A percentile compares a stretch with the other conserved stretches of the same genome.
phyloP scores from a whole-genome alignment of 2,329 filamentous ascomycete species.

The Myriosclerotinia curreyana region DNA sequence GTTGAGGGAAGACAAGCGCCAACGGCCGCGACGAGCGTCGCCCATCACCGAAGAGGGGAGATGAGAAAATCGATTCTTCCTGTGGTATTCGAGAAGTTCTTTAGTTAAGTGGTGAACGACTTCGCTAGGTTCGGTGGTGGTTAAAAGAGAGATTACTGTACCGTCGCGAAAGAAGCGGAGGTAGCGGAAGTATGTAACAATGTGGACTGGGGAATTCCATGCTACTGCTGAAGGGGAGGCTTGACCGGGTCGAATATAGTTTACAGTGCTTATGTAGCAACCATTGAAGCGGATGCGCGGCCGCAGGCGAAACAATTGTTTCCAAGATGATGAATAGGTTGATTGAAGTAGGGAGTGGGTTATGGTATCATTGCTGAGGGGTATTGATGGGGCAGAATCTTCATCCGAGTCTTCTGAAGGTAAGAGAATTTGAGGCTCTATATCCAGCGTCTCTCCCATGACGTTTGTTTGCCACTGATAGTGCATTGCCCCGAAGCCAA shows the following conservation, averaged over 20 bases:
- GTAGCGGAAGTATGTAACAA: slow-evolving; percentile 97
- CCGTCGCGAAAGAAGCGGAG: slow-evolving; percentile 93
- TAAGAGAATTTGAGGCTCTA: slow-evolving; percentile 16
- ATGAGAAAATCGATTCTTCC: slow-evolving; percentile 38
- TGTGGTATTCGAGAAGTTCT: slow-evolving; percentile 54
- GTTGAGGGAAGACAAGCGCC: slow-evolving; percentile 50
- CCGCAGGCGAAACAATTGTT: slow-evolving; percentile 72
- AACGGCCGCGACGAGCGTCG: slow-evolving; percentile 62
- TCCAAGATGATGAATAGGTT: slow-evolving; percentile 54
- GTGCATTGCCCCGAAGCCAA: slow-evolving; percentile 81
- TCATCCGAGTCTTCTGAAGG: slow-evolving; percentile 18
- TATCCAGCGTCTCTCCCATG: slow-evolving; percentile 52
- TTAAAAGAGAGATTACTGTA: slow-evolving; percentile 74
- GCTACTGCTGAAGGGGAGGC: slow-evolving; percentile 66
- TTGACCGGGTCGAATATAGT: slow-evolving; percentile 84
- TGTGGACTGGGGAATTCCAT: slow-evolving; percentile 82
- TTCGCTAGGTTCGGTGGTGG: slow-evolving; percentile 76
- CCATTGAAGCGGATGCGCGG: slow-evolving; percentile 92
- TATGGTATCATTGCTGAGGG: slow-evolving; percentile 4
- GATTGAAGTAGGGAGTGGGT: slow-evolving; percentile 12
- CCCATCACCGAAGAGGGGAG: slow-evolving; percentile 57
- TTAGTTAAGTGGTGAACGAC: slow-evolving; percentile 81
- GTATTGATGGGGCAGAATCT: neutral
- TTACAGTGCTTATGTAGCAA: slow-evolving; percentile 94
- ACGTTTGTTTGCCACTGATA: slow-evolving; percentile 69